Percentiles rank a stretch among this genome's conserved stretches.
phyloP scores from a whole-genome alignment of 225 moss, liverwort and hornwort species.

The Physcomitrium patens region DNA sequence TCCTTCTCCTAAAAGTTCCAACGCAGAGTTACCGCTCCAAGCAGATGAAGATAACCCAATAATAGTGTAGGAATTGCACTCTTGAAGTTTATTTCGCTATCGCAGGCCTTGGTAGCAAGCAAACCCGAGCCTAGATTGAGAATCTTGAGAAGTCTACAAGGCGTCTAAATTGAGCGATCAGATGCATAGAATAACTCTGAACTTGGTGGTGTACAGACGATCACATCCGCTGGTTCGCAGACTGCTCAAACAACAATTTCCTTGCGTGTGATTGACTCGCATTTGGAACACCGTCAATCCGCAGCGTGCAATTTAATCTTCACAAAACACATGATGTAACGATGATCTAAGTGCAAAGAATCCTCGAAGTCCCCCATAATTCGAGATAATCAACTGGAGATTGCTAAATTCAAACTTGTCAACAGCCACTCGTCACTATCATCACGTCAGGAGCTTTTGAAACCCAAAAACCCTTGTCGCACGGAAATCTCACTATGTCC shows the following conservation, averaged over 20 bases:
- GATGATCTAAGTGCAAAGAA: conserved; percentile 7
- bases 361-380: not conserved
- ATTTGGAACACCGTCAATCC: not conserved
- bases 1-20: not conserved
- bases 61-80: not conserved
- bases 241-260: conserved; percentile 6
- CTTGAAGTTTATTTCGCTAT: not conserved
- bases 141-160: not conserved
- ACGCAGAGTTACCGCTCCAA: too few relatives aligned
- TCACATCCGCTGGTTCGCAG: not conserved
- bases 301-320: not conserved
- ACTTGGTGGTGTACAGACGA: not conserved
- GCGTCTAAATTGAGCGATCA: not conserved
- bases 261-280: conserved; percentile 19
- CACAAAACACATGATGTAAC: not conserved
- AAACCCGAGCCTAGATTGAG: not conserved
- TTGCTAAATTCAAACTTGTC: not conserved
- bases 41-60: not conserved
- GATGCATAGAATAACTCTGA: not conserved
- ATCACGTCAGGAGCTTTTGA: not conserved
- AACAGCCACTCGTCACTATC: not conserved
- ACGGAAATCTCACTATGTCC: not conserved
- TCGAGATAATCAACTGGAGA: not conserved
- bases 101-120: not conserved
- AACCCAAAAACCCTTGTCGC: conserved; percentile 6